These are phyloP conservation scores for Allomyces macrogynus DNA, from an alignment of 192 early-diverging fungal genomes.

Conservation along the genomic window DNA sequence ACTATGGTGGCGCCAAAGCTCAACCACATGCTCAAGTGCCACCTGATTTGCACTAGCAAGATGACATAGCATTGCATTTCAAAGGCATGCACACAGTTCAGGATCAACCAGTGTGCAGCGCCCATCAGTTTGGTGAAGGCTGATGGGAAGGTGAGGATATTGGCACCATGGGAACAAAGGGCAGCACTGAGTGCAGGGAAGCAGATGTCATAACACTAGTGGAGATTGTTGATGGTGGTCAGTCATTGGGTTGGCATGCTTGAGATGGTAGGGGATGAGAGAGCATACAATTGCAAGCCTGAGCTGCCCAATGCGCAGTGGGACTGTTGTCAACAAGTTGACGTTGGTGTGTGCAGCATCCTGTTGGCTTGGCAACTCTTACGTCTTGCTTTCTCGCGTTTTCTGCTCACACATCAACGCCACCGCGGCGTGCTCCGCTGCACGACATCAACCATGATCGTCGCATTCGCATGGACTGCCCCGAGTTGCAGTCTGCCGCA, in stretches of 20 bases:
- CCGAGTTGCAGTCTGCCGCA: too few relatives aligned
- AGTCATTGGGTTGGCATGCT: not conserved
- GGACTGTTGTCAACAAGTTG: not conserved
- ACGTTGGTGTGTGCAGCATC: too few relatives aligned
- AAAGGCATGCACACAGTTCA: conserved; percentile 59
- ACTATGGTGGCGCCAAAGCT: too few relatives aligned
- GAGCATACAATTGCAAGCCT: conserved; percentile 21
- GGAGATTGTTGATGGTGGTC: too few relatives aligned
- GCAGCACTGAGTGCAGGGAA: conserved; percentile 48
- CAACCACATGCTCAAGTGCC: too few relatives aligned
- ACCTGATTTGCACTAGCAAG: too few relatives aligned
- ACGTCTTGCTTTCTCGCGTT: too few relatives aligned
- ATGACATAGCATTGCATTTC: conserved; percentile 69
- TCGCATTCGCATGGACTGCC: too few relatives aligned
- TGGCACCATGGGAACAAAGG: conserved; percentile 32
- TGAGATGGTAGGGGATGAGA: not conserved
- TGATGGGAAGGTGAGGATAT: conserved; percentile 57
- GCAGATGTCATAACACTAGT: conserved; percentile 56
- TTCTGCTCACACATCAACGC: too few relatives aligned
- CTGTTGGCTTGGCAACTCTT: too few relatives aligned
- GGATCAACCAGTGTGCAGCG: conserved; percentile 59
- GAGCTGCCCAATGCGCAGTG: conserved; percentile 30
- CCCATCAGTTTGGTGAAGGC: conserved; percentile 68
- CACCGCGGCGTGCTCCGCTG: too few relatives aligned
- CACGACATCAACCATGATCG: too few relatives aligned